phyloP scores from a whole-genome alignment of 257 asterid species.

The Hygrophila difformis region DNA sequence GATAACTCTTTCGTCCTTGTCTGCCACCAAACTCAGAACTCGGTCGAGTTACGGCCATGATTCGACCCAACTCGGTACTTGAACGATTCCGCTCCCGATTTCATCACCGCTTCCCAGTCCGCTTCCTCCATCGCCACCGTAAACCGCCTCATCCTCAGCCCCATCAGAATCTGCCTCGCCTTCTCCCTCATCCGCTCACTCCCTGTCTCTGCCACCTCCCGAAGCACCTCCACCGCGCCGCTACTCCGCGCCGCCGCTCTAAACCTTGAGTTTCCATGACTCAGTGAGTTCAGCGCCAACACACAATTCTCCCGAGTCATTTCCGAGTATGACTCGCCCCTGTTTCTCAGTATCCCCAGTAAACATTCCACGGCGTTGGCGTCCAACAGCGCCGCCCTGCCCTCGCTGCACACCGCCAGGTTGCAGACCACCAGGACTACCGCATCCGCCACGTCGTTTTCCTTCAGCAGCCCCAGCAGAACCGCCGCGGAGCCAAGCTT shows the following conservation, averaged over 20 bases:
- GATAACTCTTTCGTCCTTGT: too few relatives aligned
- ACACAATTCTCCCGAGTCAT: slow-evolving; percentile 71
- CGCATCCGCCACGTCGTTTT: slow-evolving; percentile 42
- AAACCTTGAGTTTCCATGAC: slow-evolving; percentile 71
- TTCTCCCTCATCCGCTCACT: slow-evolving; percentile 69
- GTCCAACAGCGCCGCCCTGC: slow-evolving; percentile 65
- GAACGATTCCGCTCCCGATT: too few relatives aligned
- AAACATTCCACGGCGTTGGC: slow-evolving; percentile 48
- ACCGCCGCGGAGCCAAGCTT: slow-evolving; percentile 47
- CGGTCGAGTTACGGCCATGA: too few relatives aligned
- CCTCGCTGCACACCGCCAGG: slow-evolving; percentile 64
- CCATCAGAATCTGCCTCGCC: slow-evolving; percentile 39
- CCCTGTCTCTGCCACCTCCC: slow-evolving; percentile 41
- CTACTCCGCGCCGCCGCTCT: slow-evolving; percentile 64
- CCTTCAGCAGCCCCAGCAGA: slow-evolving; percentile 52
- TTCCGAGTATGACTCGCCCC: slow-evolving; percentile 36
- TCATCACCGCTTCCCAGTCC: too few relatives aligned
- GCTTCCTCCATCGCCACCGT: too few relatives aligned
- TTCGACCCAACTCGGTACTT: too few relatives aligned
- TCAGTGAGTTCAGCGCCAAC: slow-evolving; percentile 54
- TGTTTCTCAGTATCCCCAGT: slow-evolving; percentile 39
- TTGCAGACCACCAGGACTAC: slow-evolving; percentile 73
- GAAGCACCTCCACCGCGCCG: slow-evolving; percentile 49
- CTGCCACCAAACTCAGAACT: too few relatives aligned
- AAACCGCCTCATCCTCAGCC: too few relatives aligned